A percentile compares a stretch with the other conserved stretches of the same genome.
phyloP scores from a whole-genome alignment of 495 filamentous ascomycete genomes.

The Neurospora intermedia region DNA sequence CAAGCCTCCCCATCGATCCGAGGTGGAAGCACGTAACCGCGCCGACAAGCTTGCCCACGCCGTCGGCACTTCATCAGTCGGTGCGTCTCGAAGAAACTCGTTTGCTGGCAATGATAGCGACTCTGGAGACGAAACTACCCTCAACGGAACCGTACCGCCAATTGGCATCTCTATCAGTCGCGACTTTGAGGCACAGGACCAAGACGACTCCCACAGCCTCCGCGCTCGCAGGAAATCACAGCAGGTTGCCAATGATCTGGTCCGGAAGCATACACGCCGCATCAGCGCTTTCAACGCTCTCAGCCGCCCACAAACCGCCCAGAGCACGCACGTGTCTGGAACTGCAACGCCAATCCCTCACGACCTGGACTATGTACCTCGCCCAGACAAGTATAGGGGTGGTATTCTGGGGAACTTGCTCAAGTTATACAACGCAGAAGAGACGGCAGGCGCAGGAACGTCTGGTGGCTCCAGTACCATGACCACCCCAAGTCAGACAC shows the following conservation, averaged over 20 bases:
- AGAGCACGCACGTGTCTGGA: constrained; percentile 7
- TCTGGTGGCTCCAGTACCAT: constrained; percentile 13
- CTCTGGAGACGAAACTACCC: not conserved
- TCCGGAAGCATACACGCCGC: constrained; percentile 14
- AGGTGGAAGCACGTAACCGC: constrained; percentile 22
- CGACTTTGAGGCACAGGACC: constrained; percentile 5
- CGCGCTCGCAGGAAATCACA: constrained; percentile 10
- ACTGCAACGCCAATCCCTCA: constrained; percentile 27
- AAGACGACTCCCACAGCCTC: not conserved
- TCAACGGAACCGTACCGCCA: not conserved
- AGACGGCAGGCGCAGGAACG: constrained; percentile 4
- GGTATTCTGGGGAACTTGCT: constrained; percentile 70
- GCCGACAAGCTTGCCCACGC: constrained; percentile 24
- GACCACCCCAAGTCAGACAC: constrained; percentile 17
- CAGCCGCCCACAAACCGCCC: not conserved
- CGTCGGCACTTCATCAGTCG: constrained; percentile 24
- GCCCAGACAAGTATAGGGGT: constrained; percentile 58
- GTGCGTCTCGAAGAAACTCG: constrained; percentile 21
- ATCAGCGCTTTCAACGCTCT: constrained; percentile 8
- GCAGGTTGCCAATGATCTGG: constrained; percentile 15
- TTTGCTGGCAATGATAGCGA: constrained; percentile 14
- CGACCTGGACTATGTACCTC: constrained; percentile 52
- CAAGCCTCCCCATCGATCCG: constrained; percentile 10
- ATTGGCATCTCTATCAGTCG: not conserved
- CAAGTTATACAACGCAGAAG: constrained; percentile 53